phyloP scores from a whole-genome alignment of 108 stramenopile species.

The Skeletonema tropicum region DNA sequence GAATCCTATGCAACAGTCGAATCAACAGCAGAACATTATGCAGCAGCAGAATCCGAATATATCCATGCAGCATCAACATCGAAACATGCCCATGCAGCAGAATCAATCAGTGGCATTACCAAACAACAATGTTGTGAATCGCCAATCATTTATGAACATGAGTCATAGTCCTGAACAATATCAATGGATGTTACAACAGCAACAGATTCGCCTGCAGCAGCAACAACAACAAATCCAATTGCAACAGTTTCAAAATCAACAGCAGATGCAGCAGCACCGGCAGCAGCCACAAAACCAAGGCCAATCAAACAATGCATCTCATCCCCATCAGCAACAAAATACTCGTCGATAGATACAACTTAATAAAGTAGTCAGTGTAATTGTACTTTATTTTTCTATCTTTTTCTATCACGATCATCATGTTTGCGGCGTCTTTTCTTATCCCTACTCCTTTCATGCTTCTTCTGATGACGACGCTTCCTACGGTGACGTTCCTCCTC shows the following conservation, averaged over 20 bases:
- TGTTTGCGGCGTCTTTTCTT: slow-evolving; percentile 1
- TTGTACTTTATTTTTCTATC: slow-evolving; percentile 35
- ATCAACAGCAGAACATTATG: neutral
- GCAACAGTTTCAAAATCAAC: slow-evolving; percentile 1
- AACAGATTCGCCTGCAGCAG: neutral
- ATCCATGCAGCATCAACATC: neutral
- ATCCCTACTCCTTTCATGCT: slow-evolving; percentile 22
- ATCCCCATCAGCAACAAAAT: slow-evolving; percentile 6
- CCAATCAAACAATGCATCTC: neutral
- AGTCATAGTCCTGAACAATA: neutral
- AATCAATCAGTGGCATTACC: neutral
- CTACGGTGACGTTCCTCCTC: slow-evolving; percentile 20
- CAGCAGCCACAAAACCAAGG: neutral
- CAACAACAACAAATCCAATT: slow-evolving; percentile 3
- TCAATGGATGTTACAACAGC: slow-evolving; percentile 4
- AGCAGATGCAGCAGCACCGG: neutral
- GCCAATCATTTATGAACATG: slow-evolving; percentile 1
- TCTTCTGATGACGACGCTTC: slow-evolving; percentile 23
- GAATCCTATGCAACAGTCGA: neutral
- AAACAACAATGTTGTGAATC: neutral
- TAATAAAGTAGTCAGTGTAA: neutral
- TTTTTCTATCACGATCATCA: slow-evolving; percentile 26
- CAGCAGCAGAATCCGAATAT: neutral
- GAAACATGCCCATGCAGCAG: neutral
- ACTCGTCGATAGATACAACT: neutral